These are phyloP conservation scores for Phylloporus sp. DNA, from an alignment of 1,284 basidiomycete genomes.

Conservation along the genomic window DNA sequence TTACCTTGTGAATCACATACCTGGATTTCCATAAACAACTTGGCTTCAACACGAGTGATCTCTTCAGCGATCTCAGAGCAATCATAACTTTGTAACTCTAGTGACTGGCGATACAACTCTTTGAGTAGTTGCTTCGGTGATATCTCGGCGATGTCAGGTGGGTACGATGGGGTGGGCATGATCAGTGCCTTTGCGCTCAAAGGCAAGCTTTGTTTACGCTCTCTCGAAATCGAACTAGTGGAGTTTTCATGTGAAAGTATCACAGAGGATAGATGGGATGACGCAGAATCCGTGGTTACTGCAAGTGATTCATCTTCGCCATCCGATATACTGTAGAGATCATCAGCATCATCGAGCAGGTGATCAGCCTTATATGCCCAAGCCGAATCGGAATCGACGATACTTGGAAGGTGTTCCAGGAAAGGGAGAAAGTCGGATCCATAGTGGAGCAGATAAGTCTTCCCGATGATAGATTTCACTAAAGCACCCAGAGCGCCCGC, in stretches of 20 bases:
- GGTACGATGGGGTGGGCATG: conserved; percentile 21
- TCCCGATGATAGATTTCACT: conserved; percentile 74
- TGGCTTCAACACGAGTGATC: conserved; percentile 70
- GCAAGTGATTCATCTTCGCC: conserved; percentile 47
- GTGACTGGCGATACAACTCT: conserved; percentile 58
- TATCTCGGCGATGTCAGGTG: conserved; percentile 30
- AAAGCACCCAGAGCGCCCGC: conserved; percentile 72
- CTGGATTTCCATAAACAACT: conserved; percentile 70
- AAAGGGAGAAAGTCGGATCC: conserved; percentile 81
- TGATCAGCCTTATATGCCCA: conserved; percentile 74
- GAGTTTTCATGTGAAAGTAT: conserved; percentile 27
- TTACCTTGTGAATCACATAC: conserved; percentile 42
- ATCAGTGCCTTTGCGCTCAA: conserved; percentile 47
- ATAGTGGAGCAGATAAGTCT: conserved; percentile 80
- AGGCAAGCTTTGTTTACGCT: conserved; percentile 69
- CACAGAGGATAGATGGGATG: conserved; percentile 23
- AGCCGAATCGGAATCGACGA: conserved; percentile 64
- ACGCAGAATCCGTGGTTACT: conserved; percentile 23
- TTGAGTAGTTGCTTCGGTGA: conserved; percentile 61
- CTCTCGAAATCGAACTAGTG: conserved; percentile 41
- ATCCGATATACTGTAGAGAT: conserved; percentile 54
- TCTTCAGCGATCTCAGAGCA: conserved; percentile 74
- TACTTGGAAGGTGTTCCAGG: conserved; percentile 61
- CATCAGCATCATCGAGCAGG: conserved; percentile 63
- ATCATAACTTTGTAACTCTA: conserved; percentile 57